Evolutionary conservation across 2,329 filamentous ascomycete genomes (phyloP), one percentile per base, ranked within the genome.

Genomic region (Fusarium robinianum): DNA sequence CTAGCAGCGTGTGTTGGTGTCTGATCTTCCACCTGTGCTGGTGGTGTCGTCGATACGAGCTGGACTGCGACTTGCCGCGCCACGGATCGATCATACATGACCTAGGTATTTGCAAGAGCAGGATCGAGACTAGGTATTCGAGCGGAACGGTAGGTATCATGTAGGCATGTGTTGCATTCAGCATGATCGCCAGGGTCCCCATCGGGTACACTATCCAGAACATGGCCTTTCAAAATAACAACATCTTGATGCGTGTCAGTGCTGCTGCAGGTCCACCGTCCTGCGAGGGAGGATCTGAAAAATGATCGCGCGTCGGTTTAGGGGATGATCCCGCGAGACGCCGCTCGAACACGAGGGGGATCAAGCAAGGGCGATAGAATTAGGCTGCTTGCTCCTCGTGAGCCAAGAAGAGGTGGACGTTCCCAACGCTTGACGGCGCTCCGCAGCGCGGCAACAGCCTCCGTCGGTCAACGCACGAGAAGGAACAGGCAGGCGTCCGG

Each of bases 121-220:
- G 29, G 50, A 53, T 53, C 47, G 50, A 55, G 53, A 49, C 47
- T 51, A 51, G n/a, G n/a, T n/a, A n/a, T n/a, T n/a, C n/a, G n/a
- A n/a, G 40, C 42, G 49, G 40, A 29, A 38, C 44, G 43, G 31
- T 51, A 50, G 41, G n/a, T n/a, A n/a, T n/a, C n/a, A n/a, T 36
- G 44, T 39, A 46, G 40, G 33, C 41, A 46, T 41, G 41, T 32
- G 33, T 27, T 37, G 27, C 43, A 15, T 27, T 44, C 29, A 55
- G 45, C n/a, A n/a, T 30, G 58, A 61, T 62, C 52, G 50, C 50
- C 58, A 61, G 58, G 58, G 58, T 60, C 58, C 27, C 53, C 33
- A 33, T 24, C 33, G 48, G 51, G 55, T 49, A 40, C 31, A 49
- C 40, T 42, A 32, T 49, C 46, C 24, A 21, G 25, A 17, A 39